phyloP scores from a whole-genome alignment of 169 alveolate species.

The Babesia bovis region DNA sequence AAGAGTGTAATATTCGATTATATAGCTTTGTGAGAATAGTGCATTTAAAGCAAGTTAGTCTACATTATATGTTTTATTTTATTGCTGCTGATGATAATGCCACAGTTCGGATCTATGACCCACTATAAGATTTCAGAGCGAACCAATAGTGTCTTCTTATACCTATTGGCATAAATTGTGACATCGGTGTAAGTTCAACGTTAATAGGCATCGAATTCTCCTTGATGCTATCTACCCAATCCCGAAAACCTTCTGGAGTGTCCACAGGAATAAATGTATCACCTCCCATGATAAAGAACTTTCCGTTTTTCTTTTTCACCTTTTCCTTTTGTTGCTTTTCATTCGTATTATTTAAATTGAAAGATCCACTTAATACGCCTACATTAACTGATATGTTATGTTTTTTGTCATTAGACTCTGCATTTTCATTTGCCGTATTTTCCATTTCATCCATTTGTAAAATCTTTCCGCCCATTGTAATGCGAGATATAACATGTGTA shows the following conservation, averaged over 20 bases:
- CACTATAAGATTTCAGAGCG: slow-evolving; percentile 6
- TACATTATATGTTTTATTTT: too few species aligned
- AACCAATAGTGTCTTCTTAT: slow-evolving; percentile 12
- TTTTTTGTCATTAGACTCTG: not conserved
- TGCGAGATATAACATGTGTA: slow-evolving; percentile 24
- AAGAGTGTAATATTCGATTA: too few species aligned
- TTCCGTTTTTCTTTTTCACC: not conserved
- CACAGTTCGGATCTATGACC: too few species aligned
- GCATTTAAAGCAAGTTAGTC: too few species aligned
- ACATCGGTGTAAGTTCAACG: slow-evolving; percentile 49
- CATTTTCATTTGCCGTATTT: not conserved
- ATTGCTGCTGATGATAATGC: too few species aligned
- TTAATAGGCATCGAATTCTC: slow-evolving; percentile 59
- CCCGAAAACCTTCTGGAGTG: not conserved
- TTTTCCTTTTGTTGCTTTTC: not conserved
- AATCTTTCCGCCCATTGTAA: slow-evolving; percentile 40
- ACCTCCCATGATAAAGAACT: slow-evolving; percentile 58
- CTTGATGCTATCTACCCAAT: slow-evolving; percentile 54
- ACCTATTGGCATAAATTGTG: slow-evolving; percentile 32
- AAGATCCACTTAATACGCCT: not conserved
- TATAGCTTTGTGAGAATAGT: too few species aligned
- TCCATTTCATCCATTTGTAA: not conserved
- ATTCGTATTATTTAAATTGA: not conserved
- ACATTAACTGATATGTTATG: not conserved
- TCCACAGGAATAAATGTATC: slow-evolving; percentile 1